A percentile compares a stretch with the other conserved stretches of the same genome.
Evolutionary conservation across 208 protist species (phyloP).

Genomic region (Balamuthia mandrillaris): DNA sequence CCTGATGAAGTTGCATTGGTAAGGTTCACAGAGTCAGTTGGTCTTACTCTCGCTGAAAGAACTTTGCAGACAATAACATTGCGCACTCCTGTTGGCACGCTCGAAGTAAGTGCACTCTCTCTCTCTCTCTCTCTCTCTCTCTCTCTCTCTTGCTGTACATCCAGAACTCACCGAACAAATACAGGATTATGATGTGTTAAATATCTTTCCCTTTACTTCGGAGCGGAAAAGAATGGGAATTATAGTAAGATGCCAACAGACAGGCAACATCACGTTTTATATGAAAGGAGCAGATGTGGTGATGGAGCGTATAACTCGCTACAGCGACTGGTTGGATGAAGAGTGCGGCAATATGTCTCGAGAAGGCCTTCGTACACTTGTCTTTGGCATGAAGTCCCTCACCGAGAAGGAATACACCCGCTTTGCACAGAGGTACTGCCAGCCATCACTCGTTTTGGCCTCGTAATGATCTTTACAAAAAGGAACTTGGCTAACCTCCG

Average conservation of each 20-base stretch:
- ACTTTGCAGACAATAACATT: slow-evolving; percentile 57
- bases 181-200: slow-evolving; percentile 86
- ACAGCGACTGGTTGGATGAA: slow-evolving; percentile 91
- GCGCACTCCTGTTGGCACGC: slow-evolving; percentile 38
- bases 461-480: too few relatives aligned
- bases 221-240: slow-evolving; percentile 97
- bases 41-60: slow-evolving; percentile 48
- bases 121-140: too few relatives aligned
- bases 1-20: slow-evolving; percentile 93
- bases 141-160: too few relatives aligned
- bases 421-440: slow-evolving; percentile 70
- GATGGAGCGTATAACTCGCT: slow-evolving; percentile 71
- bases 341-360: slow-evolving; percentile 93
- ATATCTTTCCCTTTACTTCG: slow-evolving; percentile 96
- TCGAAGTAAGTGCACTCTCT: slow-evolving; percentile 43
- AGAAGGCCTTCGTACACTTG: slow-evolving; percentile 80
- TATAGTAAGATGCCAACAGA: slow-evolving; percentile 71
- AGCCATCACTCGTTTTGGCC: too few relatives aligned
- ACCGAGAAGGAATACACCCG: slow-evolving; percentile 77
- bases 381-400: slow-evolving; percentile 73
- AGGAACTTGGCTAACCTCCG: too few relatives aligned
- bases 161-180: too few relatives aligned
- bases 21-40: slow-evolving; percentile 81
- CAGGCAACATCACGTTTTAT: slow-evolving; percentile 82
- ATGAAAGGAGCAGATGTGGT: slow-evolving; percentile 86